Evolutionary conservation across 345 rosid species (phyloP).

Genomic region (Cardamine resedifolia): DNA sequence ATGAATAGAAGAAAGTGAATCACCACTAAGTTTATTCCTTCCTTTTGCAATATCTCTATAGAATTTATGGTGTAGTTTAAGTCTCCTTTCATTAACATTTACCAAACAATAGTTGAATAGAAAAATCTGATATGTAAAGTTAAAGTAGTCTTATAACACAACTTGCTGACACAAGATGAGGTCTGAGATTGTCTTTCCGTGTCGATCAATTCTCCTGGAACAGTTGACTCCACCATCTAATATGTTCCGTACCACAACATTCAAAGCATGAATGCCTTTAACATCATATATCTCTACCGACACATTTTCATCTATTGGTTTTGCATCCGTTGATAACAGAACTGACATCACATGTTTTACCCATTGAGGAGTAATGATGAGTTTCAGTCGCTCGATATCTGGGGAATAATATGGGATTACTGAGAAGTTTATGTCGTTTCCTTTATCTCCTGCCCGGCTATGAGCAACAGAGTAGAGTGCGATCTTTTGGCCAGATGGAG

Average conservation of each 20-base stretch:
- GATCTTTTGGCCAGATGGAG: conserved; percentile 56
- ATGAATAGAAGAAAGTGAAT: conserved; percentile 28
- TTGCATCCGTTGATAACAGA: conserved; percentile 45
- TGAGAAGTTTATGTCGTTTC: conserved; percentile 79
- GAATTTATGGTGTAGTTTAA: conserved; percentile 13
- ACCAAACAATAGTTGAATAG: neutral
- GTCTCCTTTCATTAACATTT: conserved; percentile 4
- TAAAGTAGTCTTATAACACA: conserved; percentile 43
- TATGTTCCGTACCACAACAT: conserved; percentile 73
- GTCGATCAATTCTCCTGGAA: conserved; percentile 87
- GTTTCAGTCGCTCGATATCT: conserved; percentile 62
- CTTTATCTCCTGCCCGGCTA: conserved; percentile 84
- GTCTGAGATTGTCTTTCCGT: conserved; percentile 81
- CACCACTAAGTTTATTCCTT: conserved; percentile 32
- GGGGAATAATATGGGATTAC: conserved; percentile 66
- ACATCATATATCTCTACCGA: conserved; percentile 74
- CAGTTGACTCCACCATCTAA: conserved; percentile 91
- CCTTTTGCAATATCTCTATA: neutral
- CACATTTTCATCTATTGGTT: conserved; percentile 44
- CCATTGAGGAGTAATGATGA: conserved; percentile 66
- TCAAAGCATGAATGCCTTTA: conserved; percentile 64
- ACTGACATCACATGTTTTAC: conserved; percentile 61
- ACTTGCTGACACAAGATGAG: conserved; percentile 66
- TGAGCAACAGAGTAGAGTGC: conserved; percentile 71
- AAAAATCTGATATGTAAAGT: neutral